Base-by-base conservation (phyloP, 2,329 filamentous ascomycete species). In the Tolypocladium sp. region DNA sequence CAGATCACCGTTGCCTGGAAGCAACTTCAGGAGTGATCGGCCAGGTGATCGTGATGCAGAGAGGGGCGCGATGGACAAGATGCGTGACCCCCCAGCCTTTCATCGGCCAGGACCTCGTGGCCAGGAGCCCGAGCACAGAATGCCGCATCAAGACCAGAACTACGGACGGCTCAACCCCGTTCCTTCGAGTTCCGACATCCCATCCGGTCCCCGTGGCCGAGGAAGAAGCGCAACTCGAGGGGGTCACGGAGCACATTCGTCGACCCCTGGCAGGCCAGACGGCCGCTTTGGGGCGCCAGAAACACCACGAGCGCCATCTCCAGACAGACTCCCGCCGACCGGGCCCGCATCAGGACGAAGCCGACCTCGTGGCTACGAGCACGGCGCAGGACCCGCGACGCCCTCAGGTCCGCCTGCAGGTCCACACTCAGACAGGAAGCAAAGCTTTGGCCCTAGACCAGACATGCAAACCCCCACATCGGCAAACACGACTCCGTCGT, bases 161-260 rank as follows among this genome's bases (percentile, higher is more conserved):
- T 87, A 87, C 64, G 85, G 85, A 35, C 82, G 85, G 2, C 74
- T 88, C 55, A 86, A 83, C 62, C 73, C 79, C 2, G 77, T 80
- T 56, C 74, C 78, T 55, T 74, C 76, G 30, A 70, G 76, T 38
- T 66, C 77, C 70, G 70, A 75, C 33, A 77, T 81, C 46, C 83
- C 83, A 4, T 79, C 80, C n/a, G 84, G 82, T 2, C 83, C 84
- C 20, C 77, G 79, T 56, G 80, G 76, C 63, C 80, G 77, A 65
- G 81, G 77, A 60, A 75, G 73, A 61, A 77, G 73, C 64, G 71
- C 72, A 53, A 67, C 71, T 52, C 76, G 79, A 66, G 69, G 73
- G 49, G 64, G 67, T 30, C 65, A 71, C 63, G 67, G 69, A 55
- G 60, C 68, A 38, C 61, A 68, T 61, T 75, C 74, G 49, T 72